Evolutionary conservation across 805 yeast species (phyloP), one percentile per base, ranked within the genome.

Genomic region (Zygoascus tannicola): DNA sequence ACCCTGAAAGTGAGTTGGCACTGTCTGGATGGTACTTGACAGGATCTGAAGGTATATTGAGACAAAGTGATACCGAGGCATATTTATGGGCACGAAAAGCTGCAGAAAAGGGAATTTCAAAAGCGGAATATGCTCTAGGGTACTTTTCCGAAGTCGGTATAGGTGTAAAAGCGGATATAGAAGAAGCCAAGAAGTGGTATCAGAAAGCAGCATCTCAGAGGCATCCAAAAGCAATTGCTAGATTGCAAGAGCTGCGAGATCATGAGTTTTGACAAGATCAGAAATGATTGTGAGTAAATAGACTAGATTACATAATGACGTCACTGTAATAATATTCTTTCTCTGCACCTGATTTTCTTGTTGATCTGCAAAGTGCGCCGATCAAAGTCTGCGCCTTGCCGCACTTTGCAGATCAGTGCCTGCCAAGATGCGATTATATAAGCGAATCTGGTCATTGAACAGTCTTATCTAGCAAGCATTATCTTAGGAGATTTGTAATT

Each of bases 11-110:
- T 2, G 81, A 82, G 57, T 67, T 83, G 57, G 85, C 85, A 0
- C 62, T 83, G 30, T 75, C 82, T 47, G 87, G 87, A 15, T 84
- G 92, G 92, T 82, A 80, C 56, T 68, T 83, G 44, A 81, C 90
- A 0, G 92, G 92, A 0, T 76, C 80, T 0, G 70, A 70, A 14
- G 78, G 74, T 1, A 67, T 79, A 4, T 60, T 83, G 40, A 65
- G 69, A 40, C 75, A 76, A 38, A 74, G 74, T 55, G 81, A 78
- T 49, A 71, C 72, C 21, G 87, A 83, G 56, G 86, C 88, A 1
- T 81, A 78, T 50, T 58, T 78, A 21, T 84, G 92, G 90, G 85
- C 87, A 3, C 63, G 73, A n/a, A 75, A 74, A 51, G 81, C 87
- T 3, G 66, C 85, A 1, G 80, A 78, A 47, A 74, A 74, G 49